Evolutionary conservation across 2,329 filamentous ascomycete species (phyloP).

Genomic region (Madurella fahalii): DNA sequence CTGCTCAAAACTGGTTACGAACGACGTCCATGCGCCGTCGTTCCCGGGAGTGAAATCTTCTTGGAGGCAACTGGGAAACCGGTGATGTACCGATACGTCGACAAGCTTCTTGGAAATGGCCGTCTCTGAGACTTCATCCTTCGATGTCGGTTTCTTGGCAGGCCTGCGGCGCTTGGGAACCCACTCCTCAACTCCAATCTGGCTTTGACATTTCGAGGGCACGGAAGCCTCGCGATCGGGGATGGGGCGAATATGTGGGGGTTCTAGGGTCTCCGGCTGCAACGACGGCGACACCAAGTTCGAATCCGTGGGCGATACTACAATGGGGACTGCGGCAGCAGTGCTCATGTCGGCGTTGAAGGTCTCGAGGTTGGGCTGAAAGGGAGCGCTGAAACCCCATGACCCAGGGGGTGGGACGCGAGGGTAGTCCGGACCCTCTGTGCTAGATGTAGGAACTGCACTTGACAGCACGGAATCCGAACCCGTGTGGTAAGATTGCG

Average conservation of each 20-base stretch:
- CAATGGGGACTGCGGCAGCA: neutral
- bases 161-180: slow-evolving; percentile 19
- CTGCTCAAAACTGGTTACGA: slow-evolving; percentile 14
- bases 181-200: slow-evolving; percentile 18
- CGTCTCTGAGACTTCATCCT: neutral
- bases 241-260: neutral
- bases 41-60: slow-evolving; percentile 2
- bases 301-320: neutral
- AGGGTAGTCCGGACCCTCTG: neutral
- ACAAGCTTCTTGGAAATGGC: neutral
- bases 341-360: neutral
- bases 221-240: slow-evolving; percentile 14
- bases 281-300: neutral
- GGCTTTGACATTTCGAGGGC: neutral
- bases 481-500: neutral
- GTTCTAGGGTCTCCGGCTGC: neutral
- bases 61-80: neutral
- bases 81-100: neutral
- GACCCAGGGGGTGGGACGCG: neutral
- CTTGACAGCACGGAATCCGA: neutral
- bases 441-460: neutral
- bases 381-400: neutral
- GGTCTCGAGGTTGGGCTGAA: neutral
- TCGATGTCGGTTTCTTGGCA: slow-evolving; percentile 4
- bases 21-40: slow-evolving; percentile 11